Percentiles rank a stretch among this genome's conserved stretches.
Conservation (phyloP, 139 green algal genomes). For the Desmodesmus armatus region DNA sequence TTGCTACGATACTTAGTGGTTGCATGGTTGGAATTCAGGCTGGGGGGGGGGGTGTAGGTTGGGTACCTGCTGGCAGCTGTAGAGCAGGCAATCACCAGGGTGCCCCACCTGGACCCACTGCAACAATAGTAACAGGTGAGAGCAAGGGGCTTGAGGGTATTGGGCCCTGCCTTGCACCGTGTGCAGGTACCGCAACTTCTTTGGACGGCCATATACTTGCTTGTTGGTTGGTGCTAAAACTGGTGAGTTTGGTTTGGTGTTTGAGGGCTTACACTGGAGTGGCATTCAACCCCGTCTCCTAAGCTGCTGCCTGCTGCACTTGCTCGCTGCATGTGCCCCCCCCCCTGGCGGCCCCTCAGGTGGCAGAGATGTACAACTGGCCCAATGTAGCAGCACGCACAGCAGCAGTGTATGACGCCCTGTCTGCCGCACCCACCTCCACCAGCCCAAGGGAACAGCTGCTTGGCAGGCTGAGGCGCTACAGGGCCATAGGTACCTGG, state of each 20-base stretch:
- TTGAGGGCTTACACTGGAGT: too few relatives aligned
- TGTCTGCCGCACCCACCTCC: neutral
- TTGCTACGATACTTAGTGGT: neutral
- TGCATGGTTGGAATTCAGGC: neutral
- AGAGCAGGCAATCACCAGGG: slow-evolving; percentile 47
- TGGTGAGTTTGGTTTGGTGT: too few relatives aligned
- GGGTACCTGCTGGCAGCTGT: slow-evolving; percentile 71
- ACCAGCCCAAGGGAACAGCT: slow-evolving; percentile 48
- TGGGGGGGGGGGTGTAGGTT: neutral
- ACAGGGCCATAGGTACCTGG: slow-evolving; percentile 68
- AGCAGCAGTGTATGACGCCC: slow-evolving; percentile 79
- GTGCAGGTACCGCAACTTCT: too few relatives aligned
- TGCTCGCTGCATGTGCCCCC: neutral
- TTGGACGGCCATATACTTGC: too few relatives aligned
- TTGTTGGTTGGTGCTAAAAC: too few relatives aligned
- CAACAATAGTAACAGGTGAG: slow-evolving; percentile 74
- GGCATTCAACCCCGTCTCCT: too few relatives aligned
- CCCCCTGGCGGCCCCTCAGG: slow-evolving; percentile 42
- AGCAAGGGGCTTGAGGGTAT: too few relatives aligned
- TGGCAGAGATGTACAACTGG: slow-evolving; percentile 93
- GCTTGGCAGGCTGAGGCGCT: slow-evolving; percentile 61
- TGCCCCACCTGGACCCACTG: slow-evolving; percentile 46
- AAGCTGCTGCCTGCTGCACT: too few relatives aligned
- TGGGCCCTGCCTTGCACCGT: too few relatives aligned
- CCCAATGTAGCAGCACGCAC: slow-evolving; percentile 83